Conservation (phyloP, 2,329 filamentous ascomycete genomes). For the Colletotrichum eleusines region DNA sequence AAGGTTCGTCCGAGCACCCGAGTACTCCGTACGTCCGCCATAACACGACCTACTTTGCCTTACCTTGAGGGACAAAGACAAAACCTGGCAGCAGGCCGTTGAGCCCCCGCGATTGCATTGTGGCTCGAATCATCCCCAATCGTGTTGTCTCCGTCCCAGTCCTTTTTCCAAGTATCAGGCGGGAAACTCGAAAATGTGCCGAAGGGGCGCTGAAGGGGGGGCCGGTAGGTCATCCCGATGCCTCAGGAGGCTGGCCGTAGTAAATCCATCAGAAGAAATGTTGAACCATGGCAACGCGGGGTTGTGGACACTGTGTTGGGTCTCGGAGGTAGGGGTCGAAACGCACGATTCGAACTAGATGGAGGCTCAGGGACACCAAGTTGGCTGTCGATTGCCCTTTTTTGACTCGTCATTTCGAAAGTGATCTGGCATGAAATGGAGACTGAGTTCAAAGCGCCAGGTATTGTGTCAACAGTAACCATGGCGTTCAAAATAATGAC, state of each 20-base stretch:
- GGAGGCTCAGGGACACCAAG: too few species aligned
- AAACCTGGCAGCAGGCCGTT: not conserved
- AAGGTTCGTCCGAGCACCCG: not conserved
- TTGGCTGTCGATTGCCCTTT: too few species aligned
- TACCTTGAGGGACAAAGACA: not conserved
- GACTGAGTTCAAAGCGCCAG: too few species aligned
- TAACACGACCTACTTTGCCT: not conserved
- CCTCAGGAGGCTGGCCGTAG: not conserved
- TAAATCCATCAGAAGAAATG: not conserved
- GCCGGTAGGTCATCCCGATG: too few species aligned
- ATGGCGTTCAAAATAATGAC: too few species aligned
- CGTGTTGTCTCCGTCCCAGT: not conserved
- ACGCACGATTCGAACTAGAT: too few species aligned
- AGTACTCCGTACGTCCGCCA: conserved; percentile 1
- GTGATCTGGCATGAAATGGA: too few species aligned
- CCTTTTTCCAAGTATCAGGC: not conserved
- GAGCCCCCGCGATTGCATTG: not conserved
- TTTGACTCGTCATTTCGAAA: too few species aligned
- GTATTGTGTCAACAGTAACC: too few species aligned
- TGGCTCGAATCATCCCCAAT: not conserved
- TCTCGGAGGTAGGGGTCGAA: not conserved
- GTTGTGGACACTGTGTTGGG: not conserved
- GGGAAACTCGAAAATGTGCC: not conserved
- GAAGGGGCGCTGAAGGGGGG: not conserved
- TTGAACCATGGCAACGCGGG: not conserved